Evolutionary conservation across 768 basidiomycete species (phyloP).

Genomic region (Ephemerocybe angulata): DNA sequence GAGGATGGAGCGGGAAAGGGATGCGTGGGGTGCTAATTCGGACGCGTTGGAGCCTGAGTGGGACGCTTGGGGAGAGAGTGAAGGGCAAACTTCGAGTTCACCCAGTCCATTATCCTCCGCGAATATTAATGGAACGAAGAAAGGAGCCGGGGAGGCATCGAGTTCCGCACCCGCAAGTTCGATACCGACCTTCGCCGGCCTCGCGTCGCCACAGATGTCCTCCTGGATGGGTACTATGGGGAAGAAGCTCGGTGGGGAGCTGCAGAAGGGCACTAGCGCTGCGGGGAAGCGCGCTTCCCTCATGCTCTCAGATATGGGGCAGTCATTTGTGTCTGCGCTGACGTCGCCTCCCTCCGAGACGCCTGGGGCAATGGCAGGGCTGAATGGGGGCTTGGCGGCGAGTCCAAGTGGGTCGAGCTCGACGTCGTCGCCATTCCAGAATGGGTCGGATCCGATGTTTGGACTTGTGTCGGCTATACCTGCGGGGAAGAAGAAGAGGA

Average conservation of each 20-base stretch:
- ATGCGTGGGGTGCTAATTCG: conserved; percentile 4
- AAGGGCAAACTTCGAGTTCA: not conserved
- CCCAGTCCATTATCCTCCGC: too few species aligned
- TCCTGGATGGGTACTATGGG: conserved; percentile 59
- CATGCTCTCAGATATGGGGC: conserved; percentile 62
- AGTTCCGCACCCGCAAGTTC: conserved; percentile 3
- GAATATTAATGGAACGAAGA: not conserved
- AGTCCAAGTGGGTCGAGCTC: not conserved
- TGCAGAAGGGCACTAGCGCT: conserved; percentile 50
- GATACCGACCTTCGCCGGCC: conserved; percentile 14
- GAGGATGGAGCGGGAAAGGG: not conserved
- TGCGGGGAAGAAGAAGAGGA: not conserved
- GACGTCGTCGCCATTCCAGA: not conserved
- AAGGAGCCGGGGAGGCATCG: not conserved
- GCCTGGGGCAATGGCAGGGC: conserved; percentile 8
- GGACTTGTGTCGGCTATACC: not conserved
- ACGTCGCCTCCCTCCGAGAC: conserved; percentile 21
- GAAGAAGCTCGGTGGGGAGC: conserved; percentile 51
- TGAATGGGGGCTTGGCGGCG: conserved; percentile 4
- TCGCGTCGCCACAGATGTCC: conserved; percentile 25
- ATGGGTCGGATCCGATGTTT: not conserved
- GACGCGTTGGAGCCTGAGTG: not conserved
- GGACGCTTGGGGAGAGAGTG: conserved; percentile 4
- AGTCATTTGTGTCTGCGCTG: conserved; percentile 48
- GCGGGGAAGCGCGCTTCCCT: conserved; percentile 66